Base-by-base conservation (phyloP, 2,329 filamentous ascomycete species). In the Penicillium sp. region DNA sequence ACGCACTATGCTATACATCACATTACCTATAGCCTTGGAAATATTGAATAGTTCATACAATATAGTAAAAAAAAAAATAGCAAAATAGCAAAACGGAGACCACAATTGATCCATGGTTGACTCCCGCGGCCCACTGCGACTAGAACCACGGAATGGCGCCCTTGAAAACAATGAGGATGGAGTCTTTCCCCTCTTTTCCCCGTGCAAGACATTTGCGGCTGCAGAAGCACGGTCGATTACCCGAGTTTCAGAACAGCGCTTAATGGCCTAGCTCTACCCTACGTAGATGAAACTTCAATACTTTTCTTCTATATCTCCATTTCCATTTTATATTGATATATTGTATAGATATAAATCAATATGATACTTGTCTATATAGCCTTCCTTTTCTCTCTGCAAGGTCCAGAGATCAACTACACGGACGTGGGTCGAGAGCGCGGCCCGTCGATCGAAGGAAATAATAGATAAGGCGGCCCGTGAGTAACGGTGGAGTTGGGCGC, bases 191-290 rank as follows among this genome's bases (percentile, higher is more conserved):
- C 43, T 24, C 43, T 45, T 26, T 29, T 46, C 42, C 50, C 50
- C 43, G 50, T 52, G 50, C 50, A 52, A 52, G 50, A 52, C 50
- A 52, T 52, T 46, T 52, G 50, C 50, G 39, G 50, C 50, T 45
- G 50, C 39, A 52, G 21, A 51, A 16, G 59, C 59, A 60, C 55
- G 33, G 59, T 62, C 60, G 60, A 62, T 62, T 61, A 53, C 53
- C 44, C 43, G 50, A 37, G 50, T 53, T 53, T 53, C 50, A 53
- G 31, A 45, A 31, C 43, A 45, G 43, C 43, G 50, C 42, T 53
- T 53, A 44, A 31, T 31, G 29, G 1, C 13, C 29, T 31, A 37
- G 27, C 27, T 29, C 27, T 29, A 29, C 27, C 1, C 3, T 11
- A 11, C 27, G 6, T 26, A 3, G 35, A 37, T 37, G 35, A 37